A percentile compares a stretch with the other conserved stretches of the same genome.
These are phyloP conservation scores for Sanghuangporus weigelae DNA, from an alignment of 1,284 basidiomycete genomes.

Conservation along the genomic window DNA sequence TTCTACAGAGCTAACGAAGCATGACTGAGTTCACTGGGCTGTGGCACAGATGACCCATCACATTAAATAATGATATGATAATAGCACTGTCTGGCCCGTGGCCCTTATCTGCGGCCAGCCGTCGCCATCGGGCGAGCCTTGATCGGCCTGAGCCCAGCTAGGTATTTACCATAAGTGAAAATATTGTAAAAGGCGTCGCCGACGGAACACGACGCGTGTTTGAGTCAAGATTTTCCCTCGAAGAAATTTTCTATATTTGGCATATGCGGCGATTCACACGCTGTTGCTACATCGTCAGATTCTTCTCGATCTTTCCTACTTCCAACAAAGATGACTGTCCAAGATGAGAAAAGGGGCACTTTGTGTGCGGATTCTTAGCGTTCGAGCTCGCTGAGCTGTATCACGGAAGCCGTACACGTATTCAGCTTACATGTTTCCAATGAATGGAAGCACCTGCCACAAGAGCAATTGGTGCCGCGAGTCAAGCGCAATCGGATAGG, in stretches of 20 bases:
- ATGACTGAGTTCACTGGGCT: neutral
- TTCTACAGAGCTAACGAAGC: neutral
- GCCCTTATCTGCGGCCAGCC: neutral
- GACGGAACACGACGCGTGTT: neutral
- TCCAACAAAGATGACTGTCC: neutral
- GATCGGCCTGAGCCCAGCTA: neutral
- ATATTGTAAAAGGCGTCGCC: neutral
- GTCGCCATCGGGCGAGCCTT: neutral
- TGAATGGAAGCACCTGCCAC: neutral
- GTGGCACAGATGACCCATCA: neutral
- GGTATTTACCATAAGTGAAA: neutral
- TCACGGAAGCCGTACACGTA: neutral
- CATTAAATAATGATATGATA: neutral
- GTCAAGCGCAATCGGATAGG: neutral
- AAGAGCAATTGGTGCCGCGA: neutral
- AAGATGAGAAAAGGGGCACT: neutral
- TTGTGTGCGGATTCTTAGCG: neutral
- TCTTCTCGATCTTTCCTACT: neutral
- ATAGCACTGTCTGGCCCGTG: neutral
- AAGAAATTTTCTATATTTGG: conserved; percentile 3
- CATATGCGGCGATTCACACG: neutral
- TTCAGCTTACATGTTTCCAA: neutral
- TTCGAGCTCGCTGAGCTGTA: neutral
- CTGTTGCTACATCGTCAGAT: neutral
- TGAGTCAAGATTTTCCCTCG: neutral